Evolutionary conservation across 345 rosid species (phyloP).

Genomic region (Salix arbutifolia): DNA sequence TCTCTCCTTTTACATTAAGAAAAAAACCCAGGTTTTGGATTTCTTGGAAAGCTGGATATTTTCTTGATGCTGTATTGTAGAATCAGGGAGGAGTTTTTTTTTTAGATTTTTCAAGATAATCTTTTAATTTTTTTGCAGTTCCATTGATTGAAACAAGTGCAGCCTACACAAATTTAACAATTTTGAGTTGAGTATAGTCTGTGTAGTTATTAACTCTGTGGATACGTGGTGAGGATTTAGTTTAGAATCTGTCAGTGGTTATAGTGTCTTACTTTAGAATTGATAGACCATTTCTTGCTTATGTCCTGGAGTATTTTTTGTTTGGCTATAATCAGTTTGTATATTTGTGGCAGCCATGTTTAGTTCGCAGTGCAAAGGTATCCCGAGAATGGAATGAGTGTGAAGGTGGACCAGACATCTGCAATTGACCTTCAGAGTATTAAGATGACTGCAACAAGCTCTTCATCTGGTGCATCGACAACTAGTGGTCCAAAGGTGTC

Average conservation of each 20-base stretch:
- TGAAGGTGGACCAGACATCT: constrained; percentile 30
- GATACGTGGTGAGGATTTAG: not conserved
- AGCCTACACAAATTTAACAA: not conserved
- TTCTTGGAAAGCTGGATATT: not conserved
- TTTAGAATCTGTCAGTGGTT: not conserved
- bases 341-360: not conserved
- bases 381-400: constrained; percentile 17
- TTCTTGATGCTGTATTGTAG: not conserved
- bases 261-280: not conserved
- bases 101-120: not conserved
- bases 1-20: not conserved
- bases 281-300: not conserved
- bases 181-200: not conserved
- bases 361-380: not conserved
- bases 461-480: not conserved
- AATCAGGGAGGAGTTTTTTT: not conserved
- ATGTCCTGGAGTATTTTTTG: not conserved
- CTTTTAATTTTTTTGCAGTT: not conserved
- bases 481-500: constrained; percentile 42
- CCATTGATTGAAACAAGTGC: not conserved
- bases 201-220: not conserved
- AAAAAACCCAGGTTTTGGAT: not conserved
- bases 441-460: constrained; percentile 30
- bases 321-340: not conserved
- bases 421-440: constrained; percentile 16